Base-by-base conservation (phyloP, 148 eudicot species). In the Chenopodium berlandieri region DNA sequence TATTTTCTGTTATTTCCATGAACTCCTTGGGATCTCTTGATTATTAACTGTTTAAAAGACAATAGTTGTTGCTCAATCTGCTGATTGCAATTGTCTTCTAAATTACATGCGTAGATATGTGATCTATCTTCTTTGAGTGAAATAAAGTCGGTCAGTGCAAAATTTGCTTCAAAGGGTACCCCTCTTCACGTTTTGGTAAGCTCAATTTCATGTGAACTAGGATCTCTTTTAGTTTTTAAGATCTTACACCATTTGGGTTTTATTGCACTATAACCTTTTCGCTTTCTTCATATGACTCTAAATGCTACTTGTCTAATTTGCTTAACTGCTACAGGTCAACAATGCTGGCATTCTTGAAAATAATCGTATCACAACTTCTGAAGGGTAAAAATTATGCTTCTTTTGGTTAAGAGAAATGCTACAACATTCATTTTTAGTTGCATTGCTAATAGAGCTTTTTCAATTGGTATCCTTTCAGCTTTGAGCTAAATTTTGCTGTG, bases 401-500 rank as follows among this genome's bases (percentile, higher is more conserved):
- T 12, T 13, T 44, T 54, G 47, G 1, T n/a, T 30, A 60, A 7
- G 9, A 5, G 40, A 67, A 37, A 48, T 58, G 27, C 34, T 14
- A 73, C 54, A 2, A 47, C 7, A 40, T 40, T 40, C 7, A 23
- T 46, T 74, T 12, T 19, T 25, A 37, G 40, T 48, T 66, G 76
- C 70, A 74, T 78, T 17, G 60, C 82, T 82, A 48, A 85, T 71
- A 10, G 23, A 68, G 27, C 12, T 80, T 73, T 68, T 69, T 48
- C 60, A 13, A 46, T 74, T 52, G 34, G 4, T 37, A 25, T 52
- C 0, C 19, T 75, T 76, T 60, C 90, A 96, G 99, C 73, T 90
- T 87, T 46, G 99, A 96, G 91, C 72, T 91, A 88, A 96, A 85
- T 82, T 96, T 96, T 87, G 95, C 98, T 67, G 93, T 96, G 64